Evolutionary conservation across 768 basidiomycete species (phyloP).

Genomic region (Rhodotorula sphaerocarpa): DNA sequence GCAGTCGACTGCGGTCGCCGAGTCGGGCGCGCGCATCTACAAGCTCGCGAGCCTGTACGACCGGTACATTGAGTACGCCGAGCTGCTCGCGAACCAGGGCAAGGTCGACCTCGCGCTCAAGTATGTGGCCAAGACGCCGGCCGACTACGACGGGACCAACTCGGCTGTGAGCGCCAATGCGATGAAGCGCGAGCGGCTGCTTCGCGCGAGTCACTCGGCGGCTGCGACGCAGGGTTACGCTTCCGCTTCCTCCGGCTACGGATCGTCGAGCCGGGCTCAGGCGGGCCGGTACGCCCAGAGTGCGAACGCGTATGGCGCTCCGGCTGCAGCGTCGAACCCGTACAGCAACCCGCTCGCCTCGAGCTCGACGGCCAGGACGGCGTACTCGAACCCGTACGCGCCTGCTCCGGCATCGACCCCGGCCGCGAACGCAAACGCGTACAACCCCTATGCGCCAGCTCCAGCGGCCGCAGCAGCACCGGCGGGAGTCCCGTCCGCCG

Average conservation of each 20-base stretch:
- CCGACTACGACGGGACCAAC: constrained; percentile 59
- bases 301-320: constrained; percentile 1
- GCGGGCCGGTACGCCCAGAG: background rate
- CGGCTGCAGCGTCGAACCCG: constrained; percentile 6
- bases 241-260: constrained; percentile 6
- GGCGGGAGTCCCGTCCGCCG: background rate
- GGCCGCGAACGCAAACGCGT: constrained; percentile 39
- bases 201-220: constrained; percentile 33
- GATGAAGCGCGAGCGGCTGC: constrained; percentile 50
- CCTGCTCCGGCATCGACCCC: constrained; percentile 40
- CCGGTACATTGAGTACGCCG: constrained; percentile 90
- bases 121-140: constrained; percentile 71
- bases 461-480: background rate
- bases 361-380: constrained; percentile 8
- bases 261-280: background rate
- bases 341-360: constrained; percentile 6
- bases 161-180: constrained; percentile 38
- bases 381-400: constrained; percentile 31
- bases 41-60: constrained; percentile 82
- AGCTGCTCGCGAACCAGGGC: constrained; percentile 83
- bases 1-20: constrained; percentile 45
- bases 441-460: constrained; percentile 9
- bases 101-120: constrained; percentile 68
- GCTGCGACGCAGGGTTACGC: constrained; percentile 3
- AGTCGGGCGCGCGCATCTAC: constrained; percentile 56